Evolutionary conservation across 2,329 filamentous ascomycete genomes (phyloP), one percentile per base, ranked within the genome.

Genomic region (Huntiella omanensis): DNA sequence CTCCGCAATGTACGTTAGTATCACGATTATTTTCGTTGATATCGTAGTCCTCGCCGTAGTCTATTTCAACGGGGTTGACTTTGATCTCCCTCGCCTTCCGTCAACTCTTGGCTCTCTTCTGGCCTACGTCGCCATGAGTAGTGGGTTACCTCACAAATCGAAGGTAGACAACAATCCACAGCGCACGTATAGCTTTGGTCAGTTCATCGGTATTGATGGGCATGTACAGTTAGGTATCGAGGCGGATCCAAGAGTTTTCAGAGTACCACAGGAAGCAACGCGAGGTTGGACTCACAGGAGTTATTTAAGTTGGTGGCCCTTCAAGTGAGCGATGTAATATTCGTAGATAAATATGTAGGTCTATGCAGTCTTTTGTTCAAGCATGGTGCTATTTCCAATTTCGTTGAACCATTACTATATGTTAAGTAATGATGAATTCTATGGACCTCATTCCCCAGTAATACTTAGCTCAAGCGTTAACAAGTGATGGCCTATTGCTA

Each of bases 191-290:
- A 67, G 65, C 0, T 76, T 68, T 52, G 71, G 73, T 0, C 59
- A 58, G 0, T 76, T 63, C 46, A 45, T 70, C 1, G 70, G 69
- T 0, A 53, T 52, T 0, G 70, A 75, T 51, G 65, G 68, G 0
- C 58, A 59, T 5, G 55, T 58, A 0, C 68, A 74, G 47, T 49
- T 70, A 0, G 73, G 73, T 0, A 67, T 76, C 38, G 72, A 77
- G 33, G 60, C 40, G 4, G 41, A 65, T 17, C 64, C 66, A 0
- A 64, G 64, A 45, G 62, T 71, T 0, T 59, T 60, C 59, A 11
- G 48, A 50, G 45, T 49, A 47, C 0, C 44, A 19, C 1, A 46
- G 43, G 5, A 6, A 47, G 49, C 52, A 12, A 12, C 33, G 8
- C 4, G 13, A 44, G 16, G n/a, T 12, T 44, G 36, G 35, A 8